Base-by-base conservation (phyloP, 345 rosid species). In the Carallia brachiata region DNA sequence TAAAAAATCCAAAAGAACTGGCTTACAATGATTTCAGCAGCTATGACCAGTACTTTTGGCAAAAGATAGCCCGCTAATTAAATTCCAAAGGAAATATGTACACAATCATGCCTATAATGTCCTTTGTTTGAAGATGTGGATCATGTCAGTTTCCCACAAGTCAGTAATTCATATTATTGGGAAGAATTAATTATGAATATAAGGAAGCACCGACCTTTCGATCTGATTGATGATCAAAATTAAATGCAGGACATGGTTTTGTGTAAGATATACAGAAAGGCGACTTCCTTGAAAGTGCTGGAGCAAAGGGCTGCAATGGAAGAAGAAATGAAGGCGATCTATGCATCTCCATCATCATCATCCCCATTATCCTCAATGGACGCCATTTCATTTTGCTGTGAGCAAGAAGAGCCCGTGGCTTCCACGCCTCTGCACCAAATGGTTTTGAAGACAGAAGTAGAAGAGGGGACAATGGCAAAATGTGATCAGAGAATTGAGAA, bases 301-400 rank as follows among this genome's bases (percentile, higher is more conserved):
- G 84, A 81, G 72, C 75, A 77, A 65, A 77, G 72, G 67, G 84
- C 84, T 48, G 48, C 69, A 4, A 52, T 12, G 6, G 69, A 66
- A 53, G 73, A 70, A 53, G 50, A 73, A 36, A 65, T 52, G 61
- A 83, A 76, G 77, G 47, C 71, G 48, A 77, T 19, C 66, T 75
- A 78, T 32, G 61, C 83, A 67, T 78, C 85, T 2, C 75, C 89
- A 54, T 60, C 74, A 30, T 68, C 86, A 65, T 68, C 86, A 65
- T 69, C 86, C 36, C 85, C 90, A 52, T 67, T 69, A 8, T 68
- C 84, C 0, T 72, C 88, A 15, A 75, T 89, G 36, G 87, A 84
- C 8, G 80, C 82, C 16, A 67, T 30, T 34, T 77, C 90, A 4
- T 78, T 75, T 39, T 67, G 69, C 63, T 55, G 84, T 10, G 84